A percentile compares a stretch with the other conserved stretches of the same genome.
Conservation (phyloP, 257 asterid species). For the Jacaranda copaia region DNA sequence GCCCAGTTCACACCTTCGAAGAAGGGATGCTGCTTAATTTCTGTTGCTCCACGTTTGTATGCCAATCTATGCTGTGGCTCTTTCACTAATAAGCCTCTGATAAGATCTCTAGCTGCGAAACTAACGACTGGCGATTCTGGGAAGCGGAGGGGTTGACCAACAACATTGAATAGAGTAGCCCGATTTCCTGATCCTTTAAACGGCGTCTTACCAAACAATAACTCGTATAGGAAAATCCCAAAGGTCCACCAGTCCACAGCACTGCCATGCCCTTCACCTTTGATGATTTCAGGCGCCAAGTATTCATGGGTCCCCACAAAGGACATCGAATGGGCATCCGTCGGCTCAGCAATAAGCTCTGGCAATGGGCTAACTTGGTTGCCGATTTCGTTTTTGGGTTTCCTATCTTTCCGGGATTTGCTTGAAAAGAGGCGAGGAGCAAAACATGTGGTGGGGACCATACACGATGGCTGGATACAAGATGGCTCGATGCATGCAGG, state of each 20-base stretch:
- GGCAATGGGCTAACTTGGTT: slow-evolving; percentile 76
- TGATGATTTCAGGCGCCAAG: slow-evolving; percentile 69
- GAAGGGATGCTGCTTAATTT: slow-evolving; percentile 74
- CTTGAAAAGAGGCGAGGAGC: slow-evolving; percentile 69
- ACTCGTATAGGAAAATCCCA: slow-evolving; percentile 67
- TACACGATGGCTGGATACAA: slow-evolving; percentile 46
- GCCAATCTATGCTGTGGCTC: slow-evolving; percentile 76
- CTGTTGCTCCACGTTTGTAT: slow-evolving; percentile 73
- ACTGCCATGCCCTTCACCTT: slow-evolving; percentile 80
- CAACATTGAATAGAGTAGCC: slow-evolving; percentile 71
- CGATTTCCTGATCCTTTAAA: slow-evolving; percentile 74
- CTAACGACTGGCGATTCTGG: slow-evolving; percentile 75
- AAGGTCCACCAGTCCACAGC: slow-evolving; percentile 86
- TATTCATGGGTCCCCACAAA: slow-evolving; percentile 80
- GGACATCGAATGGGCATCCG: slow-evolving; percentile 75
- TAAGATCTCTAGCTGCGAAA: slow-evolving; percentile 70
- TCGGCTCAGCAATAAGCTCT: slow-evolving; percentile 75
- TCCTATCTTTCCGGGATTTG: slow-evolving; percentile 68
- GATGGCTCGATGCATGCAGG: slow-evolving; percentile 65
- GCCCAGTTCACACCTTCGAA: slow-evolving; percentile 90
- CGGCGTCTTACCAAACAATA: slow-evolving; percentile 75
- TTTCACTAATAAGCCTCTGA: slow-evolving; percentile 68
- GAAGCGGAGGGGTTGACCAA: slow-evolving; percentile 75
- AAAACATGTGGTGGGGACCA: slow-evolving; percentile 68
- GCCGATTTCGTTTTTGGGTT: slow-evolving; percentile 59